These are phyloP conservation scores for Erigeron canadensis DNA, from an alignment of 129 eudicot genomes.

Conservation along the genomic window DNA sequence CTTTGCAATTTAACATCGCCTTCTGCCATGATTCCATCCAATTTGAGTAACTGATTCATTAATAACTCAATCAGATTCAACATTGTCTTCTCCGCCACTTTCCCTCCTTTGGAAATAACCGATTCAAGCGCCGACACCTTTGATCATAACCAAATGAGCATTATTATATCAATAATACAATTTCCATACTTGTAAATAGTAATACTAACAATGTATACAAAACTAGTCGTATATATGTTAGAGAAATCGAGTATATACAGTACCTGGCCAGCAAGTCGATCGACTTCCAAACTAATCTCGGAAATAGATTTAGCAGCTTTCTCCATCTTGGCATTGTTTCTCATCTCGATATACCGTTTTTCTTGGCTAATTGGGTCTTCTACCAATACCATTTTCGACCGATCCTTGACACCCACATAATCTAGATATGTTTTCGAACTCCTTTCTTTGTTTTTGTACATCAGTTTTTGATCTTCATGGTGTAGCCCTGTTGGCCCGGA, in stretches of 20 bases:
- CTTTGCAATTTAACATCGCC: conserved; percentile 88
- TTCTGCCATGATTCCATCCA: conserved; percentile 73
- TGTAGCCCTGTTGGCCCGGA: conserved; percentile 89
- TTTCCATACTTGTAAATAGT: background rate
- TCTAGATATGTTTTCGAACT: conserved; percentile 69
- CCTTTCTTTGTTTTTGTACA: conserved; percentile 70
- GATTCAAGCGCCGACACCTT: conserved; percentile 83
- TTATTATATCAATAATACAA: background rate
- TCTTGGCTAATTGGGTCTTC: conserved; percentile 94
- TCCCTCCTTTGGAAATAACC: conserved; percentile 73
- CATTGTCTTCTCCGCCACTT: conserved; percentile 67
- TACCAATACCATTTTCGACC: conserved; percentile 69
- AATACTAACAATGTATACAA: no score
- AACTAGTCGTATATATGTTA: background rate
- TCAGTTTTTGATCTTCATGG: conserved; percentile 82
- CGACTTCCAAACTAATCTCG: conserved; percentile 85
- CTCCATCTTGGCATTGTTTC: conserved; percentile 75
- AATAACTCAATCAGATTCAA: conserved; percentile 56
- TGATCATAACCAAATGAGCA: background rate
- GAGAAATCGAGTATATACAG: no score
- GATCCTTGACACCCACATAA: conserved; percentile 71
- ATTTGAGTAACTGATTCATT: conserved; percentile 82
- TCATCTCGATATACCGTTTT: conserved; percentile 72
- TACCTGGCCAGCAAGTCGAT: conserved; percentile 87
- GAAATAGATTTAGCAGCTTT: conserved; percentile 74